phyloP scores from a whole-genome alignment of 129 eudicot genomes.

The Flaveria ramosissima region DNA sequence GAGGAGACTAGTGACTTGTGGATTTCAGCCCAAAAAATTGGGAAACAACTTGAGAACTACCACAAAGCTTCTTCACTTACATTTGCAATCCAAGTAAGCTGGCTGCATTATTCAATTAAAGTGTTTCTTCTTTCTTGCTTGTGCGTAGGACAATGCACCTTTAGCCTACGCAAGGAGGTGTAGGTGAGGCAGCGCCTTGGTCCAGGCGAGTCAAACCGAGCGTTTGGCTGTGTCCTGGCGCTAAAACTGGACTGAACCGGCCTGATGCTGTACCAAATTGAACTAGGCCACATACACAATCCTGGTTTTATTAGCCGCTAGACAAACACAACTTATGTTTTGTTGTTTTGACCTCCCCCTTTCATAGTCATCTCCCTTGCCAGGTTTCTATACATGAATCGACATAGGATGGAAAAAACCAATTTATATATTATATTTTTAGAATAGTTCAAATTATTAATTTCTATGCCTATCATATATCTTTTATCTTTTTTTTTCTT shows the following conservation, averaged over 20 bases:
- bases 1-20: constrained; percentile 86
- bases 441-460: background rate
- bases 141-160: background rate
- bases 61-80: constrained; percentile 95
- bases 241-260: background rate
- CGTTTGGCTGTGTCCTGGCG: too few species aligned
- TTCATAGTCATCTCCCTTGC: background rate
- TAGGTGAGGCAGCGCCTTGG: too few species aligned
- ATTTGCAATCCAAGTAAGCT: constrained; percentile 78
- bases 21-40: constrained; percentile 84
- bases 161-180: background rate
- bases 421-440: background rate
- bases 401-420: background rate
- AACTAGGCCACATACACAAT: too few species aligned
- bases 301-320: too few species aligned
- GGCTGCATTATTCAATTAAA: background rate
- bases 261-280: too few species aligned
- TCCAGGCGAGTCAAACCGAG: too few species aligned
- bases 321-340: background rate
- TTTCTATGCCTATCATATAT: background rate
- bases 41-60: constrained; percentile 69
- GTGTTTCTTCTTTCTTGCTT: constrained; percentile 7
- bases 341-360: background rate
- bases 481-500: background rate
- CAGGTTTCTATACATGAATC: background rate